These are phyloP conservation scores for Posidonia australis DNA, from an alignment of 106 monocot species.

Conservation along the genomic window DNA sequence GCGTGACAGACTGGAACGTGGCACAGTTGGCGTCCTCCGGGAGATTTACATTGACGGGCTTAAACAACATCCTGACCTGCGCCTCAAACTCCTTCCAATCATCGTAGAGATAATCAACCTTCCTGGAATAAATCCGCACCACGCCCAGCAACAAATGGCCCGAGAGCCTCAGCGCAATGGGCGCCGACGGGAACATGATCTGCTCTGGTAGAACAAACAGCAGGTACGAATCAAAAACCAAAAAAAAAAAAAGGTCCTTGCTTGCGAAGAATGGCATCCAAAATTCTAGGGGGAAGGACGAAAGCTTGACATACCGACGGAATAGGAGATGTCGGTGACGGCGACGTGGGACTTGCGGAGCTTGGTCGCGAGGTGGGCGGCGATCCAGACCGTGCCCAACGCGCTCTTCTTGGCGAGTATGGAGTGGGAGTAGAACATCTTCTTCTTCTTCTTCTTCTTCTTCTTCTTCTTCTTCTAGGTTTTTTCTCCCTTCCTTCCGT, in stretches of 20 bases:
- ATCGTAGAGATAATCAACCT: slow-evolving; percentile 69
- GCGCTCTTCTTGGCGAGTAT: slow-evolving; percentile 76
- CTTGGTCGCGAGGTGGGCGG: slow-evolving; percentile 64
- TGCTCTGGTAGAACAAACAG: slow-evolving; percentile 25
- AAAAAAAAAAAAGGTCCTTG: not conserved
- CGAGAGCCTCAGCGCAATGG: slow-evolving; percentile 81
- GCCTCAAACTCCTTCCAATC: slow-evolving; percentile 53
- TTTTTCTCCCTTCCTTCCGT: not conserved
- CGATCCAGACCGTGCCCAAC: slow-evolving; percentile 87
- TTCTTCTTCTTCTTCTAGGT: slow-evolving; percentile 6
- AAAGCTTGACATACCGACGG: slow-evolving; percentile 29
- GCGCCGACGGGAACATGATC: slow-evolving; percentile 76
- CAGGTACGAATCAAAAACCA: not conserved
- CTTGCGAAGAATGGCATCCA: not conserved
- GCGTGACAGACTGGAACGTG: slow-evolving; percentile 53
- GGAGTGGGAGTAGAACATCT: slow-evolving; percentile 83
- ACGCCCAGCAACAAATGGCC: slow-evolving; percentile 80
- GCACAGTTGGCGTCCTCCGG: slow-evolving; percentile 51
- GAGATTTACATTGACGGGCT: slow-evolving; percentile 41
- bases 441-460: not conserved
- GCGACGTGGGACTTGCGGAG: slow-evolving; percentile 85
- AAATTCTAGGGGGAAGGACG: not conserved
- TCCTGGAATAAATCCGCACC: slow-evolving; percentile 77
- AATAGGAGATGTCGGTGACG: slow-evolving; percentile 53
- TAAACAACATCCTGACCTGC: slow-evolving; percentile 34